phyloP scores from a whole-genome alignment of 2,329 filamentous ascomycete genomes.

The Clarireedia paspali region DNA sequence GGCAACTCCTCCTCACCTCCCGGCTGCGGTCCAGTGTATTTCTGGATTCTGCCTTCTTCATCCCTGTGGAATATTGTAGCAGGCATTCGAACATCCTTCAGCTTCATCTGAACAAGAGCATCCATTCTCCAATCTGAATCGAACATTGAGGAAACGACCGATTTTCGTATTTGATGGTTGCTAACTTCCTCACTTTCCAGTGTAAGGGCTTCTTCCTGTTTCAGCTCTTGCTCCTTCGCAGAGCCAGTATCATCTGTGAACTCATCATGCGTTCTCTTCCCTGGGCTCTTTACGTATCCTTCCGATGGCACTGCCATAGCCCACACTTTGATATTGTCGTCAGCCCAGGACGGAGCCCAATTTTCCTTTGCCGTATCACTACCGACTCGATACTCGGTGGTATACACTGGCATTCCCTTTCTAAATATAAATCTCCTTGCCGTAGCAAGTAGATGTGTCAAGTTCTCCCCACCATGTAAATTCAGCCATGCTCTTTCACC shows the following conservation, averaged over 20 bases:
- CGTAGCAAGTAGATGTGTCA: constrained; percentile 75
- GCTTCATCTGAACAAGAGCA: constrained; percentile 55
- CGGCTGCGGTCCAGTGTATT: constrained; percentile 62
- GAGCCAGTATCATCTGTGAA: constrained; percentile 28
- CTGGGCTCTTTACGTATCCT: constrained; percentile 26
- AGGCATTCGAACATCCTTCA: constrained; percentile 60
- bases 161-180: constrained; percentile 45
- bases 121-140: constrained; percentile 69
- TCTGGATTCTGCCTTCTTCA: constrained; percentile 54
- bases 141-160: constrained; percentile 70
- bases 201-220: constrained; percentile 14
- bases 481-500: constrained; percentile 38
- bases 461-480: constrained; percentile 75
- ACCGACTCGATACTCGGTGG: constrained; percentile 51
- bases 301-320: constrained; percentile 54
- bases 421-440: constrained; percentile 80
- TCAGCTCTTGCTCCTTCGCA: constrained; percentile 14
- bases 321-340: constrained; percentile 78
- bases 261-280: constrained; percentile 44
- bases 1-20: constrained; percentile 42
- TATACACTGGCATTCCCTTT: constrained; percentile 66
- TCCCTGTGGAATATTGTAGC: constrained; percentile 64
- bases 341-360: constrained; percentile 59
- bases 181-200: constrained; percentile 32
- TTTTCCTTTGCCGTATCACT: constrained; percentile 23